These are phyloP conservation scores for Corymbia calophylla DNA, from an alignment of 441 rosid genomes.

Conservation along the genomic window DNA sequence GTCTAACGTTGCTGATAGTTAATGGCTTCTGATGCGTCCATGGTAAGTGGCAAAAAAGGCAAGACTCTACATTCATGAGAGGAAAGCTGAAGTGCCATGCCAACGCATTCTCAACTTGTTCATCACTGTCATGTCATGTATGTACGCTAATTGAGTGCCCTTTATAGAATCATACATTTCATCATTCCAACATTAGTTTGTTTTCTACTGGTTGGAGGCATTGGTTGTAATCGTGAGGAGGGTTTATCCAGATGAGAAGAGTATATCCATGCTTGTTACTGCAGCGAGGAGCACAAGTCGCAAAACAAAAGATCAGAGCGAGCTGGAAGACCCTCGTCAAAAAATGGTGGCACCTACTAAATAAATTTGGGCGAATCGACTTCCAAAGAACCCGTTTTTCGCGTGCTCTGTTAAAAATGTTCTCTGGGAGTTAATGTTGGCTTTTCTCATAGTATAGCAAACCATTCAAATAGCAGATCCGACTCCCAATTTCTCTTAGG, in stretches of 20 bases:
- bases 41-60: not conserved
- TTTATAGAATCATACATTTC: not conserved
- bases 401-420: not conserved
- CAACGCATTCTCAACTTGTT: not conserved
- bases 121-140: not conserved
- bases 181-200: not conserved
- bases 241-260: not conserved
- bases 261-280: not conserved
- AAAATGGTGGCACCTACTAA: not conserved
- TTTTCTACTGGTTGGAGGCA: not conserved
- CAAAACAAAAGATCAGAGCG: not conserved
- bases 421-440: not conserved
- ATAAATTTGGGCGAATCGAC: not conserved
- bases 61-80: not conserved
- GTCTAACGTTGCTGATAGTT: not conserved
- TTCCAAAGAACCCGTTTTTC: not conserved
- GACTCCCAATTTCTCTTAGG: not conserved
- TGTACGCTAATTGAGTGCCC: not conserved
- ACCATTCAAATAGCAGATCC: not conserved
- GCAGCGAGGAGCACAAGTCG: not conserved
- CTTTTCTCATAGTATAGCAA: not conserved
- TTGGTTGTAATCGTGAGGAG: not conserved
- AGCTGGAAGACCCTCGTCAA: not conserved
- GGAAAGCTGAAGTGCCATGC: not conserved
- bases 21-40: not conserved